Evolutionary conservation across 2,329 filamentous ascomycete species (phyloP), one percentile per base, ranked within the genome.

Genomic region (Coniochaeta hoffmannii): DNA sequence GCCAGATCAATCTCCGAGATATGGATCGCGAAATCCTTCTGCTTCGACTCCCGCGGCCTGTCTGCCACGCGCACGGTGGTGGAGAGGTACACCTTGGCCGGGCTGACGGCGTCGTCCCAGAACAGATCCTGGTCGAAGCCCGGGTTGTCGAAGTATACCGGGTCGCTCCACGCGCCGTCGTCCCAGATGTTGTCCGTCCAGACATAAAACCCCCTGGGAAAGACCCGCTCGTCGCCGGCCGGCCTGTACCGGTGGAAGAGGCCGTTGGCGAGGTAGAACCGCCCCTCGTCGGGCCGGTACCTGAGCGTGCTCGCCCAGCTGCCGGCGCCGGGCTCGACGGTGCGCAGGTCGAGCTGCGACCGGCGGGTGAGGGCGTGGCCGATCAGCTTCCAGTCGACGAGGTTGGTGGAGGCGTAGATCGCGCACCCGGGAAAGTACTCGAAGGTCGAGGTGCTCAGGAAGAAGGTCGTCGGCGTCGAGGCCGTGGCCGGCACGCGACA

Each of bases 381-480:
- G 46, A 80, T 76, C n/a, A 81, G 71, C 6, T 68, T 68, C 78
- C 79, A 82, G 41, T 76, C 73, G 9, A 79, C 65, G 11, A 82
- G 69, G 58, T 81, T 75, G 0, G 68, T 77, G 19, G 78, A 82
- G 26, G 81, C 74, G 61, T 85, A 83, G 56, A 86, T 80, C 14
- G 81, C 78, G n/a, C 77, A 76, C 4, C 80, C 81, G 0, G 82
- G 82, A 57, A 82, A 85, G 64, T 76, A 82, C 64, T 86, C 82
- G 56, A 86, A 86, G 0, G 80, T 81, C 0, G 82, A 85, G 4
- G 80, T 85, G 35, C 77, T 78, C 28, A 86, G 73, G 64, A 80
- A 86, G 63, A 78, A 86, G 1, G 63, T 67, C 7, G 66, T 61
- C 2, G 67, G 67, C 1, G 61, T 55, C 4, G 61, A 57, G 2